phyloP scores from a whole-genome alignment of 306 rosid genomes.

The Begonia masoniana region DNA sequence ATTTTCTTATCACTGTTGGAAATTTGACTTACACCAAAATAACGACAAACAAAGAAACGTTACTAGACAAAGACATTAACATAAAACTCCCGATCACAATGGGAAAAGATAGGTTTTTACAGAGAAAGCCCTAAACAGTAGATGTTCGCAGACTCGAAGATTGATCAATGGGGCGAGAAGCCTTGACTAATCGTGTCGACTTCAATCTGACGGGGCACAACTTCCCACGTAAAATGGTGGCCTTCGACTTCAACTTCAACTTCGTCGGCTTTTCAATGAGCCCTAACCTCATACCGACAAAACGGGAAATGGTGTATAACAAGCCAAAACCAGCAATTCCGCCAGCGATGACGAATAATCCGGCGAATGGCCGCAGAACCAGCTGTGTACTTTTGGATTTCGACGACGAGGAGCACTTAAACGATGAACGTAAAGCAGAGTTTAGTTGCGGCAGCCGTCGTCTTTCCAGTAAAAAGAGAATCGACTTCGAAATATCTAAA shows the following conservation, averaged over 20 bases:
- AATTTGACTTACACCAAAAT: no score
- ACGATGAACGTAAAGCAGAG: neutral
- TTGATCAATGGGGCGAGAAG: neutral
- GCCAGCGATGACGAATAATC: conserved; percentile 23
- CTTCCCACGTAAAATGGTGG: neutral
- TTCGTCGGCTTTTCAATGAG: neutral
- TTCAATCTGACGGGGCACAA: neutral
- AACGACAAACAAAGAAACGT: no score
- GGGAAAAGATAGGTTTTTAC: no score
- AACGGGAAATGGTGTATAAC: conserved; percentile 3
- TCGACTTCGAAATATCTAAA: neutral
- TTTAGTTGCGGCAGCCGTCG: conserved; percentile 6
- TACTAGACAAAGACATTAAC: no score
- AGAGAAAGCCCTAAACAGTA: no score
- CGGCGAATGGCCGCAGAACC: conserved; percentile 34
- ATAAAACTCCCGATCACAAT: no score
- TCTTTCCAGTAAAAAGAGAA: conserved; percentile 1
- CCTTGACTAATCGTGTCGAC: neutral
- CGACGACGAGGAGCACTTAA: conserved; percentile 9
- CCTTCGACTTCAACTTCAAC: neutral
- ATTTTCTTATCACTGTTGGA: no score
- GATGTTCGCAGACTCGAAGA: no score
- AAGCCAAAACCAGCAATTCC: conserved; percentile 10
- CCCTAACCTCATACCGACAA: neutral
- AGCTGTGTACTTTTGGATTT: conserved; percentile 9